Base-by-base conservation (phyloP, 2,329 filamentous ascomycete species). In the Colletotrichum sojae region DNA sequence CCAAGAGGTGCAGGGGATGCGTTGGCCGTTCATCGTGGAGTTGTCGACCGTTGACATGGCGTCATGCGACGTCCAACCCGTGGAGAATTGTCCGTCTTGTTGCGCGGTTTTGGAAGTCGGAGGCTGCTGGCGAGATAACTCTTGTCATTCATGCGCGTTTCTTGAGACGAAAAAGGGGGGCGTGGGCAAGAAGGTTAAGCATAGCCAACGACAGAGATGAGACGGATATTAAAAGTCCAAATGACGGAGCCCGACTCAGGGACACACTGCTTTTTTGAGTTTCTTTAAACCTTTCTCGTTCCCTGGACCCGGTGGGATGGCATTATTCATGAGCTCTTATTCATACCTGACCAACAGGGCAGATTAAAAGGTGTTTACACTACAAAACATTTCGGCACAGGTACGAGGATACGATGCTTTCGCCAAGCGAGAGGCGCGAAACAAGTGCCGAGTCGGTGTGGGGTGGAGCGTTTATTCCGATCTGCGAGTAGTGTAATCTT, bases 401-500 rank as follows among this genome's bases (percentile, higher is more conserved):
- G n/a, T 27, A 58, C 6, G 10, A 15, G 31, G 31, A 36, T 36
- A 20, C 40, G 15, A 53, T 25, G 48, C 25, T 20, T 18, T 22
- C 43, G 58, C 58, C 59, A 67, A 67, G 59, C 27, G 36, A 40
- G 20, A 22, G 6, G 55, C 15, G 31, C 40, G 49, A 55, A 25
- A 46, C 16, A 68, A 49, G 40, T 65, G 55, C 61, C 61, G 66
- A 65, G 6, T 48, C n/a, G 40, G 53, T 40, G 36, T 22, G 48
- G 65, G 31, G 31, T 36, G 27, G 54, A 54, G n/a, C 27, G 55
- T 55, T 59, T 56, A 66, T 66, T 66, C 51, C 62, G 55, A 69
- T 69, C 66, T 55, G 66, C 66, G 45, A 27, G 12, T 46, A 52
- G 16, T 49, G 15, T 5, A 49, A 22, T 22, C 46, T 49, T 49